Conservation (phyloP, 2,329 filamentous ascomycete species). For the Clonostachys rosea region DNA sequence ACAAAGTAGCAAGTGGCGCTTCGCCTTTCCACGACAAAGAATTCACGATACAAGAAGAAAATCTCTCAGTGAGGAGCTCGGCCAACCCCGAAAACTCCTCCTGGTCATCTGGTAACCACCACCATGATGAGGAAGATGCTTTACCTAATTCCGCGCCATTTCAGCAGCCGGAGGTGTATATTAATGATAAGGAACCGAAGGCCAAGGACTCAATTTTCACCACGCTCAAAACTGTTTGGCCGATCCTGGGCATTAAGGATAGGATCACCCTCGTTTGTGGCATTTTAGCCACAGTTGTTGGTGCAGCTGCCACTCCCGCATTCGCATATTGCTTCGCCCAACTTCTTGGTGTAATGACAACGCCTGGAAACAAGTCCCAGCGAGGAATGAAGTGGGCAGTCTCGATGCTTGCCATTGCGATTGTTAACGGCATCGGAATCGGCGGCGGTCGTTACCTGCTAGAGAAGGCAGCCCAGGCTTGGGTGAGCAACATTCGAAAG, state of each 20-base stretch:
- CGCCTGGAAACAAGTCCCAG: conserved; percentile 37
- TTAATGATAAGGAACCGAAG: neutral
- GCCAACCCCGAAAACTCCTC: no score
- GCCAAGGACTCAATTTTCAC: conserved; percentile 10
- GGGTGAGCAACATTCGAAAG: conserved; percentile 68
- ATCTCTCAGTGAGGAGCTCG: no score
- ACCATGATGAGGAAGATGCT: no score
- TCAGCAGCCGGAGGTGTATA: no score
- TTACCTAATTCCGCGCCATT: no score
- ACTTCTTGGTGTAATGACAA: conserved; percentile 67
- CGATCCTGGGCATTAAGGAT: conserved; percentile 47
- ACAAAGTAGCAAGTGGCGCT: no score
- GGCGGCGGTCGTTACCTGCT: conserved; percentile 68
- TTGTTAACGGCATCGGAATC: conserved; percentile 59
- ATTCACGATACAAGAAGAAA: no score
- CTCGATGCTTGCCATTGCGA: conserved; percentile 62
- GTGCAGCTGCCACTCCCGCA: conserved; percentile 63
- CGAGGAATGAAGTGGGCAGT: conserved; percentile 64
- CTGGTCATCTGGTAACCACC: no score
- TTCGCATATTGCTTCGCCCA: conserved; percentile 76
- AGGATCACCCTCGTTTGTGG: conserved; percentile 54
- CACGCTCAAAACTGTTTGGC: conserved; percentile 59
- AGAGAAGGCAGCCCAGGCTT: conserved; percentile 67
- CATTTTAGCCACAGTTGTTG: conserved; percentile 54
- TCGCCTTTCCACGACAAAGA: no score